Conservation (phyloP, 805 yeast genomes). For the Candida silvatica region DNA sequence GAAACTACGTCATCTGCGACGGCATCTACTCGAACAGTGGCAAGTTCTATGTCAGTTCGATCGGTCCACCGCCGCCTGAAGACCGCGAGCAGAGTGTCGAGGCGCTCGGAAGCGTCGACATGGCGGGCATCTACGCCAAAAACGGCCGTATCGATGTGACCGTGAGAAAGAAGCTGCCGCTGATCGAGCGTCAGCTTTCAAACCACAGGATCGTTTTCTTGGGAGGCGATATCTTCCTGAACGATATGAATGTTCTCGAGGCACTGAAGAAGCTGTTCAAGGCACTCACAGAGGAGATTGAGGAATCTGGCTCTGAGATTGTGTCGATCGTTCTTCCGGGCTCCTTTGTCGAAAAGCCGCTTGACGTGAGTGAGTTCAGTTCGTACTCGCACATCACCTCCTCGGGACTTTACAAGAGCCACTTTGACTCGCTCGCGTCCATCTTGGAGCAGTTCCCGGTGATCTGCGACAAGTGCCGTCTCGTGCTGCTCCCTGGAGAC, state of each 20-base stretch:
- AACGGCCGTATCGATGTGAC: constrained; percentile 50
- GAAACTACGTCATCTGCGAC: constrained; percentile 73
- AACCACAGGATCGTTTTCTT: constrained; percentile 58
- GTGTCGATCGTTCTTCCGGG: constrained; percentile 70
- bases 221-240: constrained; percentile 69
- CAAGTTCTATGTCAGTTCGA: constrained; percentile 63
- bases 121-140: constrained; percentile 24
- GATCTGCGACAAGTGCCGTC: constrained; percentile 41
- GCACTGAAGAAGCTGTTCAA: constrained; percentile 58
- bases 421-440: constrained; percentile 68
- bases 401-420: constrained; percentile 49
- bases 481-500: constrained; percentile 78
- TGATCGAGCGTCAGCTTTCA: constrained; percentile 41
- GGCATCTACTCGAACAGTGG: constrained; percentile 74
- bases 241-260: constrained; percentile 47
- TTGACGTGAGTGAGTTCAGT: constrained; percentile 45
- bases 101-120: constrained; percentile 73
- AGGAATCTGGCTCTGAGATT: constrained; percentile 22
- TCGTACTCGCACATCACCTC: constrained; percentile 37
- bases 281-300: constrained; percentile 41
- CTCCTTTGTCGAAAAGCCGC: constrained; percentile 63
- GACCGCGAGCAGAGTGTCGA: constrained; percentile 56
- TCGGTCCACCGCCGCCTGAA: constrained; percentile 89
- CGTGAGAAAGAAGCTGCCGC: constrained; percentile 44
- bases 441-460: constrained; percentile 51